Evolutionary conservation across 164 flowering plant species (phyloP), one percentile per base, ranked within the genome.

Genomic region (Sextonia rubra): DNA sequence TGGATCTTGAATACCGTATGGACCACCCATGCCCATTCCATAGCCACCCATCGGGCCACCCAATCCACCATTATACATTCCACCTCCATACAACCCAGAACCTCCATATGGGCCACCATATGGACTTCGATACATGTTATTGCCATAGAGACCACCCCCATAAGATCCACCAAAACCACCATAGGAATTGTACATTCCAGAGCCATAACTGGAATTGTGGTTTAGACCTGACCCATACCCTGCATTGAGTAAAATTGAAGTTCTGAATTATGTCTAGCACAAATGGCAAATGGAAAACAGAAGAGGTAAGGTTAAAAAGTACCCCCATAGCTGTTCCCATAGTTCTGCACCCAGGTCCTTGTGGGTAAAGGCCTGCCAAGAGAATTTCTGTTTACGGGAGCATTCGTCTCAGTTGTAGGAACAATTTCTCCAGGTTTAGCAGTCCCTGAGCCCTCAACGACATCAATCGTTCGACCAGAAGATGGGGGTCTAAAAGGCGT

Each of bases 401-500:
- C 74, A 79, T 67, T 88, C 44, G 47, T 64, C 71, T 80, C 78
- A 47, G 86, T 47, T 49, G 79, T 68, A 0, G 95, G 29, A 70
- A 91, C 97, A 60, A 90, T 81, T 80, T 92, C 98, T 66, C 99
- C 99, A 27, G 97, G 98, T 72, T 75, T 87, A 61, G 98, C 95
- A 60, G 98, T 91, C 65, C 98, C 97, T n/a, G 98, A 92, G 64
- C 93, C 91, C 83, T 94, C 98, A 68, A 92, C 97, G 6, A 89
- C 90, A 64, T 89, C 91, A 82, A 91, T 91, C 5, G 99, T 94
- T 77, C 83, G 85, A 32, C 97, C 97, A 62, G 87, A 66, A 47
- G 97, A 81, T 44, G 98, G 84, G 22, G 97, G 98, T 58, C 81
- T 92, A 78, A 94, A 94, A 58, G 99, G 99, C 37, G 86, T 79